A percentile compares a stretch with the other conserved stretches of the same genome.
Evolutionary conservation across 192 early-diverging fungal species (phyloP).

Genomic region (Helicostylum pulchrum): DNA sequence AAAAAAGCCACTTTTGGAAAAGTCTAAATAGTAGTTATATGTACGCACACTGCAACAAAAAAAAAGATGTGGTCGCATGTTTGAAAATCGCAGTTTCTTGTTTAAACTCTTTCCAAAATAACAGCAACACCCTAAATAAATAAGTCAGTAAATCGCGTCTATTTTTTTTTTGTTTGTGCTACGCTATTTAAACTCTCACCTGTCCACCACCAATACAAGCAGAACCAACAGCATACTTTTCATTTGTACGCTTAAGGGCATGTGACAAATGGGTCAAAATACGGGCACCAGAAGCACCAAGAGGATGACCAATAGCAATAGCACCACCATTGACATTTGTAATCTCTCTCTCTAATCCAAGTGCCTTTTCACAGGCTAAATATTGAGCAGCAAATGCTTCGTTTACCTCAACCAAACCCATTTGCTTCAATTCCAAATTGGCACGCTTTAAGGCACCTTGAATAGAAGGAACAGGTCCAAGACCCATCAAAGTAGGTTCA

Average conservation of each 20-base stretch:
- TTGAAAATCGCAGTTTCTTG: too few species aligned
- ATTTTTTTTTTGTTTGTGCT: conserved; percentile 20
- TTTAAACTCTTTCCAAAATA: conserved; percentile 38
- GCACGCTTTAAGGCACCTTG: conserved; percentile 79
- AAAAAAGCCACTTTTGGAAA: too few species aligned
- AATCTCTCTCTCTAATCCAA: conserved; percentile 74
- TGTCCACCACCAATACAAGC: conserved; percentile 96
- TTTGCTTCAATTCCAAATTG: conserved; percentile 73
- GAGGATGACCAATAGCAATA: conserved; percentile 91
- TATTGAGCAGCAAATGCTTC: conserved; percentile 98
- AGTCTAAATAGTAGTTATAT: too few species aligned
- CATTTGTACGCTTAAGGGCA: conserved; percentile 75
- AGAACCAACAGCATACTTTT: conserved; percentile 87
- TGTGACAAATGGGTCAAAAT: conserved; percentile 87
- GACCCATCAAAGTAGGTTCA: conserved; percentile 94
- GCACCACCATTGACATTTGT: conserved; percentile 91
- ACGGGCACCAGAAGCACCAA: conserved; percentile 94
- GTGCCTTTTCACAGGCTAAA: conserved; percentile 83
- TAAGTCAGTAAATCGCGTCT: neutral
- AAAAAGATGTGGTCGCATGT: too few species aligned
- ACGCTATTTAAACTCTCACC: conserved; percentile 39
- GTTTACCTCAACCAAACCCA: conserved; percentile 94
- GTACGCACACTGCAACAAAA: too few species aligned
- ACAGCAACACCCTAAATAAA: conserved; percentile 34
- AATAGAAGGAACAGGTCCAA: conserved; percentile 93